Conservation (phyloP, 139 green algal genomes). For the Chara braunii region DNA sequence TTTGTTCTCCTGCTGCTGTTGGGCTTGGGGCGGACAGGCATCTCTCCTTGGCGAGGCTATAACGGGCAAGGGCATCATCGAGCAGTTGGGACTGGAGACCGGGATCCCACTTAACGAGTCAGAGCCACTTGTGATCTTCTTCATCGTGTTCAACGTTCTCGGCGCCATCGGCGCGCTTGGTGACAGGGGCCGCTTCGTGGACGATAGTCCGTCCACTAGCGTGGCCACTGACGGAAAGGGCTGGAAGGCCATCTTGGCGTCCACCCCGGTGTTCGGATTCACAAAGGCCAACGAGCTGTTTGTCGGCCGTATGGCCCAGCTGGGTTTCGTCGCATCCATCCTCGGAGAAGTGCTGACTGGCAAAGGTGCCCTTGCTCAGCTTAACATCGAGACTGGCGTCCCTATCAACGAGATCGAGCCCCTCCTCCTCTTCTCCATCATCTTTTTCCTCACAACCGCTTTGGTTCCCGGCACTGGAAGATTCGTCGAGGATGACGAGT, state of each 20-base stretch:
- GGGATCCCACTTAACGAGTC: slow-evolving; percentile 59
- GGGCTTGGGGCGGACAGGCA: no score
- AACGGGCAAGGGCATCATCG: slow-evolving; percentile 66
- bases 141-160: slow-evolving; percentile 40
- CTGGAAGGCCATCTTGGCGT: slow-evolving; percentile 10
- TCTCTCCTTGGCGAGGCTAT: slow-evolving; percentile 62
- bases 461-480: slow-evolving; percentile 21
- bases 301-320: slow-evolving; percentile 65
- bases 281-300: slow-evolving; percentile 69
- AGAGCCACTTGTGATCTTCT: slow-evolving; percentile 60
- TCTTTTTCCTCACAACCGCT: slow-evolving; percentile 12
- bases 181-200: slow-evolving; percentile 18
- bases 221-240: no score
- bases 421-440: slow-evolving; percentile 50
- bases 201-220: no score
- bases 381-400: slow-evolving; percentile 45
- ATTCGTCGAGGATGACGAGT: slow-evolving; percentile 18
- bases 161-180: slow-evolving; percentile 29
- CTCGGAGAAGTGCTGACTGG: slow-evolving; percentile 50
- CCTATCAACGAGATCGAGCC: slow-evolving; percentile 46
- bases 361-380: slow-evolving; percentile 55
- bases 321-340: slow-evolving; percentile 58
- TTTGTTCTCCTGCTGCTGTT: no score
- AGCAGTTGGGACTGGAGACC: slow-evolving; percentile 54
- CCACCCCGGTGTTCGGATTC: slow-evolving; percentile 53